Evolutionary conservation across 2,329 filamentous ascomycete species (phyloP), one percentile per base, ranked within the genome.

Genomic region (Fusarium palustre): DNA sequence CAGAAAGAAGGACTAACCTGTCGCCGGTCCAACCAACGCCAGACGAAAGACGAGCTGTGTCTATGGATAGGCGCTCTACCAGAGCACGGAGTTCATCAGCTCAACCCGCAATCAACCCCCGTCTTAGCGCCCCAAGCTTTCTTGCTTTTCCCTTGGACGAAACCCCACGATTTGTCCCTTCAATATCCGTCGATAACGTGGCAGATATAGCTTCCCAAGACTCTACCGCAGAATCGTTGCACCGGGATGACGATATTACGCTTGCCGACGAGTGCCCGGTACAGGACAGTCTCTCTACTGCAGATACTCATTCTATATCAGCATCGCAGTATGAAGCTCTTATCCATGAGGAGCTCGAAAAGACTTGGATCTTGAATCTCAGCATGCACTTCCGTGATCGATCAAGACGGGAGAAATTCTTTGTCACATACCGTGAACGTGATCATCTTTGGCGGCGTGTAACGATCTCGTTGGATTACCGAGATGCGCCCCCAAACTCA

Each of bases 351-450:
- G 95, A 98, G 79, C 86, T 97, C 57, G 94, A 97, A 75, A 88
- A 86, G 64, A 90, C 88, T 75, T 99, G 96, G 96, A 98, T 99
- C 64, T 84, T 99, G 72, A 99, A 99, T 76, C 86, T 98, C 64
- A 97, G 94, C 80, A 97, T 99, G 96, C 94, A 97, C 79, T 99
- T 97, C 79, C 89, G 94, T 62, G 96, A 99, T 81, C 91, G 91
- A 74, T 97, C 94, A 15, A 92, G 92, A 73, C 88, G 95, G 43
- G 96, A 99, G 79, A 99, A 99, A 79, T 98, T 98, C 83, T 99
- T 98, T 79, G 90, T 99, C 68, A 98, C 96, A 0, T 99, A 92
- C 78, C 92, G 94, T 48, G 91, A 97, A 78, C 87, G 87, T 48
- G 90, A 92, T 7, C 91, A 88, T 66, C 84, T 88, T 65, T 97